Evolutionary conservation across 1,139 yeast genomes (phyloP), one percentile per base, ranked within the genome.

Genomic region (Taphrina betulina): DNA sequence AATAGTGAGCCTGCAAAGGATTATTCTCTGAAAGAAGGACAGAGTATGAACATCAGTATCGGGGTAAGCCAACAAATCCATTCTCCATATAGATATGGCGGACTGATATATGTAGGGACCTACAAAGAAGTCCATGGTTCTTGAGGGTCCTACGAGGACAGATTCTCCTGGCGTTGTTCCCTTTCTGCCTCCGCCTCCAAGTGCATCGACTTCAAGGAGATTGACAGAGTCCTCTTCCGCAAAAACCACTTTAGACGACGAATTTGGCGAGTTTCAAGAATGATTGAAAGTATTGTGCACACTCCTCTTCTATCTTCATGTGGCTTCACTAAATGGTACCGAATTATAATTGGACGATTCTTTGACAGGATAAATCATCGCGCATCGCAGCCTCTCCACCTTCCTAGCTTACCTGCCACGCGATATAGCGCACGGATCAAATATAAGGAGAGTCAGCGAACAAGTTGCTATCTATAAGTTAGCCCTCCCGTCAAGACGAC

Each of bases 1-100:
- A n/a, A 58, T 19, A 34, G 53, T 14, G 44, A 55, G 43, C 36
- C 58, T 22, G 57, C 38, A 41, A 63, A 64, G 59, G 67, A 66
- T 56, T 65, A 63, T 54, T 64, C 69, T 5, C 57, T 67, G 31
- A 64, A 64, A 45, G 65, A 65, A 17, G 71, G 69, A 12, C 63
- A 67, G 54, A 62, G 62, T 5, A 63, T 68, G 24, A 67, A 62
- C 44, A 57, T 67, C 22, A 60, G 60, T 31, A 43, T 66, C 19
- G 65, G 67, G 34, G 58, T 52, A 22, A 36, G 46, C 41, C 28
- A 16, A 53, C 37, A 26, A n/a, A n/a, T n/a, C n/a, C n/a, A n/a
- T n/a, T n/a, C n/a, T n/a, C 16, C 35, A 33, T 16, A 1, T 12
- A 19, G 37, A 19, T 2, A 33, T 19, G n/a, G 16, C n/a, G 8